A percentile compares a stretch with the other conserved stretches of the same genome.
Conservation (phyloP, 2,329 filamentous ascomycete species). For the Aspergillus ibericus region DNA sequence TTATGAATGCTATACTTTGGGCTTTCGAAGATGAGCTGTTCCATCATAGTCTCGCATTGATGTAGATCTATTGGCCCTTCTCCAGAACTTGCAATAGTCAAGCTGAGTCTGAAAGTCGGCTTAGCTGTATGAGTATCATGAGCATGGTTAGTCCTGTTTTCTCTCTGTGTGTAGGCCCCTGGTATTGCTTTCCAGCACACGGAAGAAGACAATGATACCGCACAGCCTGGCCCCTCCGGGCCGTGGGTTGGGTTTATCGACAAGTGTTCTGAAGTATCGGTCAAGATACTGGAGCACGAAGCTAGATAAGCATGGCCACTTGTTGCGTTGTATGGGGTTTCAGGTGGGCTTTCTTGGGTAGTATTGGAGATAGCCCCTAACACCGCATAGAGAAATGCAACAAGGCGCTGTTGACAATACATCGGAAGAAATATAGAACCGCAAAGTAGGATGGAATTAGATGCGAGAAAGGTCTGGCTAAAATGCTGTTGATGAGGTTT, state of each 20-base stretch:
- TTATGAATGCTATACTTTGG: not conserved
- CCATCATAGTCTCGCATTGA: not conserved
- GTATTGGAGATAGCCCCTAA: not conserved
- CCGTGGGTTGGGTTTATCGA: not conserved
- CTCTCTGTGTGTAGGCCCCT: not conserved
- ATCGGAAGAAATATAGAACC: not conserved
- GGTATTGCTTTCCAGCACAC: not conserved
- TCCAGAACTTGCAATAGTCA: not conserved
- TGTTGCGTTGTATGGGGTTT: not conserved
- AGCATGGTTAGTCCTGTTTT: not conserved
- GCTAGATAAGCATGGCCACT: not conserved
- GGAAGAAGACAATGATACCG: not conserved
- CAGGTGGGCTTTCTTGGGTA: not conserved
- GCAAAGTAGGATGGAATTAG: not conserved
- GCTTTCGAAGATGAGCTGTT: not conserved
- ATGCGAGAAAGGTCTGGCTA: not conserved
- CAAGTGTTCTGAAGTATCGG: not conserved
- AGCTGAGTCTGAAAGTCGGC: not conserved
- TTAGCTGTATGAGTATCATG: not conserved
- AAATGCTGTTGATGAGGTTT: not conserved
- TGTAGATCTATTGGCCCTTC: not conserved
- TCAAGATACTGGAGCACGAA: not conserved
- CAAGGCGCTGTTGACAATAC: slow-evolving; percentile 1
- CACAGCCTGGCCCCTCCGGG: not conserved
- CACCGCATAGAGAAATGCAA: not conserved